Percentiles rank a stretch among this genome's conserved stretches.
Conservation (phyloP, 2,329 filamentous ascomycete genomes). For the Didymella arachidicola region DNA sequence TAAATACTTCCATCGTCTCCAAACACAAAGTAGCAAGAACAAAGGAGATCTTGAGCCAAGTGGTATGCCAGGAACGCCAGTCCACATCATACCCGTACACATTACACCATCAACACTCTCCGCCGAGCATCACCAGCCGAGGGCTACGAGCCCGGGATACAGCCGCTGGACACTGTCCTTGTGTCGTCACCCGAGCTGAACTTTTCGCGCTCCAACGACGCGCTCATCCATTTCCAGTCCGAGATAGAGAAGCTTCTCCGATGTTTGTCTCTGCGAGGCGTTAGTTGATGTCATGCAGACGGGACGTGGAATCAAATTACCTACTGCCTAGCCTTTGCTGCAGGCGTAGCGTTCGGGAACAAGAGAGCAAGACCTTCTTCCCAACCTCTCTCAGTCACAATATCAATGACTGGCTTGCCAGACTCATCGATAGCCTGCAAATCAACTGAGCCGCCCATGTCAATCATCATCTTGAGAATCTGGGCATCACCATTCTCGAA, state of each 20-base stretch:
- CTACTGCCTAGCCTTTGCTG: slow-evolving; percentile 35
- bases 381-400: slow-evolving; percentile 48
- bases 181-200: slow-evolving; percentile 15
- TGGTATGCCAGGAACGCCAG: slow-evolving; percentile 20
- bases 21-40: background rate
- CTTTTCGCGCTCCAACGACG: slow-evolving; percentile 18
- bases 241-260: slow-evolving; percentile 29
- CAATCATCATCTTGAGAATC: slow-evolving; percentile 45
- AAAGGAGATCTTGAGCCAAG: slow-evolving; percentile 1
- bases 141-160: slow-evolving; percentile 2
- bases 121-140: background rate
- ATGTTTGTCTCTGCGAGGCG: slow-evolving; percentile 8
- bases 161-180: slow-evolving; percentile 23
- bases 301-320: slow-evolving; percentile 27
- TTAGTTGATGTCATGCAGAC: background rate
- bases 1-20: slow-evolving; percentile 5
- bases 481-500: slow-evolving; percentile 48
- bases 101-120: slow-evolving; percentile 3
- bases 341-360: slow-evolving; percentile 36
- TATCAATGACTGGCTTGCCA: slow-evolving; percentile 43
- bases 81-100: slow-evolving; percentile 11
- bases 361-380: slow-evolving; percentile 46
- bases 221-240: slow-evolving; percentile 31
- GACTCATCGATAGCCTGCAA: slow-evolving; percentile 42
- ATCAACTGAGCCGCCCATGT: slow-evolving; percentile 45